phyloP scores from a whole-genome alignment of 306 rosid species.

The Comarum palustre region DNA sequence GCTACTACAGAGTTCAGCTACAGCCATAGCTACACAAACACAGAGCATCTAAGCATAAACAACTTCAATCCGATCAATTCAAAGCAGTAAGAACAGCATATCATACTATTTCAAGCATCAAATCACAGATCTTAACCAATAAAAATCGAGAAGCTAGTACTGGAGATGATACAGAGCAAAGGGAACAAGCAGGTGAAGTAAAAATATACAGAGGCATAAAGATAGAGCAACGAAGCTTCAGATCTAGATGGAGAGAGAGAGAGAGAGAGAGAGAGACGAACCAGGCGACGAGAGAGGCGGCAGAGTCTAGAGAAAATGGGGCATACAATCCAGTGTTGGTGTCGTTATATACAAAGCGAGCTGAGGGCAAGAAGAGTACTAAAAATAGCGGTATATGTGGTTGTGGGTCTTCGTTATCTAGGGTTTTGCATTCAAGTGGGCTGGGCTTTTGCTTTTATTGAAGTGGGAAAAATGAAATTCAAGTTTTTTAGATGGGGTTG shows the following conservation, averaged over 20 bases:
- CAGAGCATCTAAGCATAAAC: background rate
- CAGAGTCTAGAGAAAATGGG: background rate
- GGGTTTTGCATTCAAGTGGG: slow-evolving; percentile 31
- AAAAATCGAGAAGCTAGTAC: background rate
- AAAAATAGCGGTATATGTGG: slow-evolving; percentile 20
- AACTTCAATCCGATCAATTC: background rate
- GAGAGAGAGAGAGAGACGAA: slow-evolving; percentile 7
- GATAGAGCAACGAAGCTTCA: background rate
- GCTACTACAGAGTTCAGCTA: background rate
- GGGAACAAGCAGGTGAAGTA: background rate
- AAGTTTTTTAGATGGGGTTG: too few relatives aligned
- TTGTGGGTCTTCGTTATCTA: slow-evolving; percentile 14
- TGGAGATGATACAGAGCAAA: background rate
- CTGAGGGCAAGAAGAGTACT: background rate
- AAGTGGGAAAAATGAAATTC: too few relatives aligned
- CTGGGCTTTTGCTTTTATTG: background rate
- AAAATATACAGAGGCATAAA: too few relatives aligned
- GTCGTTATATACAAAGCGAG: slow-evolving; percentile 4
- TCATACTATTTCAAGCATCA: background rate
- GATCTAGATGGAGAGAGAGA: slow-evolving; percentile 9
- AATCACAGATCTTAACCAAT: slow-evolving; percentile 2
- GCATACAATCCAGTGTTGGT: background rate
- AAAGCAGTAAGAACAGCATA: background rate
- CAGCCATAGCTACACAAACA: background rate
- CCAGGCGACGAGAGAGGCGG: slow-evolving; percentile 29